Conservation (phyloP, 768 basidiomycete genomes). For the Sistotremastrum suecicum region DNA sequence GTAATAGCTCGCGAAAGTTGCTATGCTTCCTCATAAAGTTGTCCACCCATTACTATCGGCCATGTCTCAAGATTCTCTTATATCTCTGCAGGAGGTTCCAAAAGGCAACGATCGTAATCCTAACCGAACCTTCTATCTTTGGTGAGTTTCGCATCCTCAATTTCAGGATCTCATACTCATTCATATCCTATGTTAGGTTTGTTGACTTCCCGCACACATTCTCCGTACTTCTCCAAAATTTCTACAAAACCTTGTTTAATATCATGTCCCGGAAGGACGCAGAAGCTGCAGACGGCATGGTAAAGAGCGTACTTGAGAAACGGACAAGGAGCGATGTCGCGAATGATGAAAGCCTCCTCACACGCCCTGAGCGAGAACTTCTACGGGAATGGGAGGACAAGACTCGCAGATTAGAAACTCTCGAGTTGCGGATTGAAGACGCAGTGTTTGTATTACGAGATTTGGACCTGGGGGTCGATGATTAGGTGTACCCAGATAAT, state of each 20-base stretch:
- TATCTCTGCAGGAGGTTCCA: constrained; percentile 89
- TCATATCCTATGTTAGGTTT: constrained; percentile 41
- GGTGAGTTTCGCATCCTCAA: constrained; percentile 31
- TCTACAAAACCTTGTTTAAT: constrained; percentile 89
- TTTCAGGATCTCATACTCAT: background rate
- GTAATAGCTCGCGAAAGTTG: constrained; percentile 73
- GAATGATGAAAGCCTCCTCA: constrained; percentile 54
- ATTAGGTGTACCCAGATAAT: too few relatives aligned
- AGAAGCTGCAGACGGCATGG: constrained; percentile 52
- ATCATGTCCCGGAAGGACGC: constrained; percentile 57
- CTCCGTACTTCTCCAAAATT: constrained; percentile 53
- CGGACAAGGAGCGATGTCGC: constrained; percentile 74
- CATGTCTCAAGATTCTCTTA: constrained; percentile 66
- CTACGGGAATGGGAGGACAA: constrained; percentile 62
- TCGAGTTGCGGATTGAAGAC: constrained; percentile 80
- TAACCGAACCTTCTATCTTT: constrained; percentile 80
- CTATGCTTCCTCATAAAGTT: constrained; percentile 85
- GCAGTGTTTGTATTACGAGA: constrained; percentile 84
- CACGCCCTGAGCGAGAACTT: constrained; percentile 61
- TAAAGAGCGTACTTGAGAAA: constrained; percentile 68
- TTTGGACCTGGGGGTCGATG: constrained; percentile 22
- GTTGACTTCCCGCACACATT: constrained; percentile 79
- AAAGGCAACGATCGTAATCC: constrained; percentile 84
- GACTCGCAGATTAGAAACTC: constrained; percentile 56
- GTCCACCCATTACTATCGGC: constrained; percentile 68